Percentiles rank a stretch among this genome's conserved stretches.
Evolutionary conservation across 169 alveolate species (phyloP).

Genomic region (Fabrea salina): DNA sequence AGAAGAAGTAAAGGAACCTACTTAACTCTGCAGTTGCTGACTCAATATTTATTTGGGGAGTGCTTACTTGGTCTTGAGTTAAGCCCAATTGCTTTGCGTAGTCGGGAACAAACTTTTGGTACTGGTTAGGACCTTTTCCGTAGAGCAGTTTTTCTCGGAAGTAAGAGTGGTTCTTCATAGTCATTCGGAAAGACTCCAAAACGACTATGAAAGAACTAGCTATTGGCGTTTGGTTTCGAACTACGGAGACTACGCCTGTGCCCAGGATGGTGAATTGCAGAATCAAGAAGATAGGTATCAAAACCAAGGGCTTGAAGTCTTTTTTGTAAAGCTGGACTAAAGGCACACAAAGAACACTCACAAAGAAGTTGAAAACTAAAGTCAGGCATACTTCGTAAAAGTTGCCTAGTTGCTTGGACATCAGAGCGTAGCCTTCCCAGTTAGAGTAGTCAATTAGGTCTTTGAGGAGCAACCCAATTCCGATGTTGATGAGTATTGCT

Average conservation of each 20-base stretch:
- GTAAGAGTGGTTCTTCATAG: slow-evolving; percentile 70
- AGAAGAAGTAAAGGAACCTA: slow-evolving; percentile 50
- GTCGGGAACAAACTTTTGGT: slow-evolving; percentile 46
- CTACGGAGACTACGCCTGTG: not conserved
- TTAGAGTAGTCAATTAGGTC: not conserved
- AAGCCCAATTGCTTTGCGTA: slow-evolving; percentile 13
- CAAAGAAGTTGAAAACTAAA: not conserved
- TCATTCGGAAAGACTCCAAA: slow-evolving; percentile 59
- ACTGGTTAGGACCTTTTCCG: slow-evolving; percentile 38
- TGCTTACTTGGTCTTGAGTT: slow-evolving; percentile 28
- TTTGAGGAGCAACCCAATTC: not conserved
- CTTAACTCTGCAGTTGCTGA: slow-evolving; percentile 36
- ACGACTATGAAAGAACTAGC: not conserved
- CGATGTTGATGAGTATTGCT: not conserved
- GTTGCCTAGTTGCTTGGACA: not conserved
- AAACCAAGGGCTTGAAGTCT: not conserved
- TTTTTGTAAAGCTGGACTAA: not conserved
- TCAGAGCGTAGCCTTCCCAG: not conserved
- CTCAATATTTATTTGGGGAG: slow-evolving; percentile 45
- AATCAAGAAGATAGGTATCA: not conserved
- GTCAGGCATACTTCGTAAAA: not conserved
- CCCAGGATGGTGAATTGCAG: not conserved
- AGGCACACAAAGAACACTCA: slow-evolving; percentile 30
- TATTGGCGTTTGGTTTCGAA: not conserved
- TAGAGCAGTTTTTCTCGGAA: slow-evolving; percentile 62